phyloP scores from a whole-genome alignment of 1,139 yeast species.

The Nakaseomyces glabratus region DNA sequence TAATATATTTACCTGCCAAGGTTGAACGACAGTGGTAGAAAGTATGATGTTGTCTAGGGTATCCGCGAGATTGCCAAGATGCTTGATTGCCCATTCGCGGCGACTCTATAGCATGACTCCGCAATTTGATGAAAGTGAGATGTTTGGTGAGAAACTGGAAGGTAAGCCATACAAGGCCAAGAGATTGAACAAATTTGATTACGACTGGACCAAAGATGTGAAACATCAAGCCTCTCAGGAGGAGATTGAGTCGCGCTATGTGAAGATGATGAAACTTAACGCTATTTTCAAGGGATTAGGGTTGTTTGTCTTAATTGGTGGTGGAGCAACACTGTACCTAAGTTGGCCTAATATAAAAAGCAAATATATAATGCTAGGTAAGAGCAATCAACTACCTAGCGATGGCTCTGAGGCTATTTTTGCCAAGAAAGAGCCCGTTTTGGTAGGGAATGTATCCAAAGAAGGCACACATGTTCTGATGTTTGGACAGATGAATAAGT shows the following conservation, averaged over 20 bases:
- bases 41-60: background rate
- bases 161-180: slow-evolving; percentile 20
- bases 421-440: slow-evolving; percentile 3
- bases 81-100: too few species aligned
- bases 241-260: slow-evolving; percentile 11
- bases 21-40: background rate
- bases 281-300: slow-evolving; percentile 22
- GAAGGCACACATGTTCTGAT: background rate
- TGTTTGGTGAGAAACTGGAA: slow-evolving; percentile 22
- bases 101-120: slow-evolving; percentile 18
- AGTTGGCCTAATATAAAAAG: slow-evolving; percentile 24
- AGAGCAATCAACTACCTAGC: slow-evolving; percentile 16
- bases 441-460: slow-evolving; percentile 1
- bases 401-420: slow-evolving; percentile 4
- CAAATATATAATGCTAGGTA: slow-evolving; percentile 30
- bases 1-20: background rate
- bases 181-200: slow-evolving; percentile 9
- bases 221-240: slow-evolving; percentile 12
- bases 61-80: slow-evolving; percentile 1
- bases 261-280: slow-evolving; percentile 16
- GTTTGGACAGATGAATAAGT: slow-evolving; percentile 1
- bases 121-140: slow-evolving; percentile 28
- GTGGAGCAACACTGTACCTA: slow-evolving; percentile 17
- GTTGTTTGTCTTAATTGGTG: slow-evolving; percentile 18
- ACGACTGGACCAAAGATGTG: slow-evolving; percentile 14